phyloP scores from a whole-genome alignment of 2,329 filamentous ascomycete species.

The Fusarium longipes region DNA sequence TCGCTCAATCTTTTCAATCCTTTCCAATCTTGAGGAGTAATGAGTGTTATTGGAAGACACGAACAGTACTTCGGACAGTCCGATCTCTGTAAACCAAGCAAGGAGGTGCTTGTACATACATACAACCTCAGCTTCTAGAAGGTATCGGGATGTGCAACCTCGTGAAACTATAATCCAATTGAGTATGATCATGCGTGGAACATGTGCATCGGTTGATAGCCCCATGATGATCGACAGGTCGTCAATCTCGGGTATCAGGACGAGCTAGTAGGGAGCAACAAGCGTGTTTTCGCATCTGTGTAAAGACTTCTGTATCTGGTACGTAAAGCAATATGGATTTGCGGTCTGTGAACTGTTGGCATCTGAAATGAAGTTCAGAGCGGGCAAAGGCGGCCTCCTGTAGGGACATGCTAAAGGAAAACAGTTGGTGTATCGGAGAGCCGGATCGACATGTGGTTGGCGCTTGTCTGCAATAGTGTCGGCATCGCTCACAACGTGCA shows the following conservation, averaged over 20 bases:
- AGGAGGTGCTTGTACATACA: conserved; percentile 21
- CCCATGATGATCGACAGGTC: conserved; percentile 45
- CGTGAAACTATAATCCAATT: conserved; percentile 29
- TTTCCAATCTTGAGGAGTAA: conserved; percentile 43
- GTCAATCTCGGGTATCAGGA: conserved; percentile 48
- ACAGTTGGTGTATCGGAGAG: conserved; percentile 13
- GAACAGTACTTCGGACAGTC: conserved; percentile 25
- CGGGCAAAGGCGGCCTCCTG: neutral
- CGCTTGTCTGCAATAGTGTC: conserved; percentile 37
- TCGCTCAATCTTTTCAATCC: conserved; percentile 26
- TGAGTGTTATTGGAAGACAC: conserved; percentile 22
- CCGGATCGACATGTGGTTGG: conserved; percentile 32
- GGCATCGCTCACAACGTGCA: conserved; percentile 28
- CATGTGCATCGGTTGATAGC: conserved; percentile 32
- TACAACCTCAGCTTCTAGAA: conserved; percentile 40
- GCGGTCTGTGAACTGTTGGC: neutral
- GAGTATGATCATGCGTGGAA: conserved; percentile 34
- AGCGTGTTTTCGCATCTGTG: conserved; percentile 11
- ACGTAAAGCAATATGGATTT: conserved; percentile 20
- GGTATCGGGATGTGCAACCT: conserved; percentile 19
- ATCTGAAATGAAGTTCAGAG: neutral
- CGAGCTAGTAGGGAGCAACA: conserved; percentile 26
- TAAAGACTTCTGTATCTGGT: conserved; percentile 7
- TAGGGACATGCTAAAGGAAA: neutral
- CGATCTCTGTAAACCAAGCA: conserved; percentile 28